Evolutionary conservation across 1,139 yeast species (phyloP), one percentile per base, ranked within the genome.

Genomic region (Suhomyces ambrosiae): DNA sequence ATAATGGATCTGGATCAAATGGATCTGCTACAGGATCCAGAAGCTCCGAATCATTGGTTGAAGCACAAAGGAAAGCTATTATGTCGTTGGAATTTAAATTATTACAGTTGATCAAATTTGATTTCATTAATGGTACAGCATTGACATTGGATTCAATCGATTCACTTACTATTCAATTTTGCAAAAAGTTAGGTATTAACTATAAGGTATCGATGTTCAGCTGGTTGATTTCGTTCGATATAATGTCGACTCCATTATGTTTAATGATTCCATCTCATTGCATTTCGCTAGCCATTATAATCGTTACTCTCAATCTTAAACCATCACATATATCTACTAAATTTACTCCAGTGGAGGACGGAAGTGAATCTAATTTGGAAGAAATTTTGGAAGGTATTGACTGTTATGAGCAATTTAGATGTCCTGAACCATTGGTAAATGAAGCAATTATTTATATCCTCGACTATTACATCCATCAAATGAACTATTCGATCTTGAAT

Each of bases 181-280:
- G 81, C 37, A 85, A 84, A 51, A 68, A 72, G 28, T 63, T 80
- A 38, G 61, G 65, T 3, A 49, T 83, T 11, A 70, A 68, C 30
- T 70, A 72, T 46, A 65, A 64, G 17, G 54, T 71, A 16, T 68
- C 80, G 7, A 69, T 74, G 50, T 61, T 79, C 34, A 81, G 90
- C 3, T 92, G 97, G 96, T 62, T 79, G 16, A 71, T 90, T 4
- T 71, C 82, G 11, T 80, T 80, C 48, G 98, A 92, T 55, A 70
- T 84, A 10, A 80, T 83, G 56, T 76, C 82, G 38, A 81, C 96
- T 2, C 86, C 86, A 25, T 70, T 85, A 13, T 76, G 82, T 12
- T 61, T 92, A 26, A 81, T 79, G 54, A 73, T 79, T 11, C 95
- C 97, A 1, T 83, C 90, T 2, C 95, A 89, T 56, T 76, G 86